Conservation (phyloP, 805 yeast genomes). For the Saccharomyces kudriavzevii region DNA sequence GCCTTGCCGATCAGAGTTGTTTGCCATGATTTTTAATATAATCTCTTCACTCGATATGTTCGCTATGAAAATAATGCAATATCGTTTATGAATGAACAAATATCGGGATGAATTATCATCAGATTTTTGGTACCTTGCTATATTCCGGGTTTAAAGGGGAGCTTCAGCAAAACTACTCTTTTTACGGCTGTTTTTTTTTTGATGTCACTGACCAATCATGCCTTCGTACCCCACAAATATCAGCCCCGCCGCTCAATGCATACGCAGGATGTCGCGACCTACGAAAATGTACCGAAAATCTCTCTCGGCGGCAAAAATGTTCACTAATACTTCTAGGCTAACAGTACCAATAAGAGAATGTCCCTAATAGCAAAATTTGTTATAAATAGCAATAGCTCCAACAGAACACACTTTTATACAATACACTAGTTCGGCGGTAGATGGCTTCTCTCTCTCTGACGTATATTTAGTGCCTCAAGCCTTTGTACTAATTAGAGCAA, state of each 20-base stretch:
- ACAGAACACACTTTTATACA: no score
- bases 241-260: background rate
- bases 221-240: background rate
- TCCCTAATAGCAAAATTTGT: background rate
- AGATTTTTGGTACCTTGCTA: background rate
- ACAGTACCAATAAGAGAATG: background rate
- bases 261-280: background rate
- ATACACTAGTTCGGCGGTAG: no score
- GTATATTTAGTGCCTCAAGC: no score
- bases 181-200: background rate
- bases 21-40: conserved; percentile 1
- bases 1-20: conserved; percentile 4
- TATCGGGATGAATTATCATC: background rate
- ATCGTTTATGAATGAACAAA: background rate
- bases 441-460: no score
- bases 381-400: no score
- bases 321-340: background rate
- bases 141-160: background rate
- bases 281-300: background rate
- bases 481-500: no score
- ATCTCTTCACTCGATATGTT: background rate
- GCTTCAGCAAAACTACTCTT: background rate
- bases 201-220: background rate
- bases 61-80: background rate
- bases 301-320: background rate